Evolutionary conservation across 345 rosid genomes (phyloP).

Genomic region (Populus davidiana): DNA sequence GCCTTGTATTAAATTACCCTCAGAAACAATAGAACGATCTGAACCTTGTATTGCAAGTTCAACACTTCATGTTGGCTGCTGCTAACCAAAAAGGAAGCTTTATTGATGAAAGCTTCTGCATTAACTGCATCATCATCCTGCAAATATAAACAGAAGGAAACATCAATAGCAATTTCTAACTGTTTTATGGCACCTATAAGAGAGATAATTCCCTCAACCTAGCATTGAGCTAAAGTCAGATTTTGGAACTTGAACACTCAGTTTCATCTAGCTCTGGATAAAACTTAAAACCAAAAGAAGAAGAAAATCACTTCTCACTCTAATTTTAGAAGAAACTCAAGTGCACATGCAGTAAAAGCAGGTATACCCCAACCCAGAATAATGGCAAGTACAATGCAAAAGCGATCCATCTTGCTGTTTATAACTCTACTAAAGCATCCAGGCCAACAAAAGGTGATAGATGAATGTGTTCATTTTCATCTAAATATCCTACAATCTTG

Average conservation of each 20-base stretch:
- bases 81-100: constrained; percentile 97
- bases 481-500: background rate
- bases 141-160: constrained; percentile 18
- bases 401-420: background rate
- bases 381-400: background rate
- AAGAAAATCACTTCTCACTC: background rate
- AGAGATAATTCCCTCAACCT: background rate
- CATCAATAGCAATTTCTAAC: background rate
- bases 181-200: background rate
- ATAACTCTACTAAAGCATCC: no score
- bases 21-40: background rate
- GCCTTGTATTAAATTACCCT: background rate
- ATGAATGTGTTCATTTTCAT: background rate
- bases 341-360: background rate
- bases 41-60: constrained; percentile 87
- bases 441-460: background rate
- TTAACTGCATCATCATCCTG: constrained; percentile 99
- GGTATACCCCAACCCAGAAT: background rate
- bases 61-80: constrained; percentile 87
- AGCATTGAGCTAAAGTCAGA: background rate
- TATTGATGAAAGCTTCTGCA: constrained; percentile 92
- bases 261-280: background rate
- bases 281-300: background rate
- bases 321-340: background rate
- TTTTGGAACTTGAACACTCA: background rate